Evolutionary conservation across 495 filamentous ascomycete genomes (phyloP).

Genomic region (Daldinia concentrica): DNA sequence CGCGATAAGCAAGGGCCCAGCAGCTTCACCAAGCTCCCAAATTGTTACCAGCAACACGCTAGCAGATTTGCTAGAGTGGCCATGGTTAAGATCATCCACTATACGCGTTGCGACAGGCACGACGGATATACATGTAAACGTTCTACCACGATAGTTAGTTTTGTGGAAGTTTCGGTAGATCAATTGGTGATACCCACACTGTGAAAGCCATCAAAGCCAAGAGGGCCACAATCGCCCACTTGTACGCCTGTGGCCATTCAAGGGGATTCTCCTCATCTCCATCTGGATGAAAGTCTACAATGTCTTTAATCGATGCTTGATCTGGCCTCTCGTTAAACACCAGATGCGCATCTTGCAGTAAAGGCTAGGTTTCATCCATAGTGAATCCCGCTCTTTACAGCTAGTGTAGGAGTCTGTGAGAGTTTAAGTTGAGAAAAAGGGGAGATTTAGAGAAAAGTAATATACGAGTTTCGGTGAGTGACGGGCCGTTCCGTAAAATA

Average conservation of each 20-base stretch:
- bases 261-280: slow-evolving; percentile 64
- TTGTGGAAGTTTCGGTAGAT: neutral
- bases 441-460: neutral
- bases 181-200: slow-evolving; percentile 51
- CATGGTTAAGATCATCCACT: slow-evolving; percentile 55
- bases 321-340: slow-evolving; percentile 33
- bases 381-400: neutral
- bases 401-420: neutral
- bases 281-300: slow-evolving; percentile 57
- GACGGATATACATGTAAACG: slow-evolving; percentile 64
- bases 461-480: slow-evolving; percentile 1
- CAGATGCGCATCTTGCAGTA: slow-evolving; percentile 42
- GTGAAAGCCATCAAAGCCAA: slow-evolving; percentile 63
- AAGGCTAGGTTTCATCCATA: slow-evolving; percentile 52
- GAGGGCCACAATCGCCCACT: slow-evolving; percentile 58
- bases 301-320: slow-evolving; percentile 30
- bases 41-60: slow-evolving; percentile 67
- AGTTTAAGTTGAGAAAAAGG: neutral
- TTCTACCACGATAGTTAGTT: slow-evolving; percentile 48
- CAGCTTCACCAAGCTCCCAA: slow-evolving; percentile 65
- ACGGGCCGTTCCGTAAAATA: slow-evolving; percentile 8
- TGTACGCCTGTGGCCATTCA: slow-evolving; percentile 61
- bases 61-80: slow-evolving; percentile 52
- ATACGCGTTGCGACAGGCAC: slow-evolving; percentile 63
- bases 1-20: slow-evolving; percentile 67